Evolutionary conservation across 805 yeast species (phyloP), one percentile per base, ranked within the genome.

Genomic region (Schwanniomyces occidentalis): DNA sequence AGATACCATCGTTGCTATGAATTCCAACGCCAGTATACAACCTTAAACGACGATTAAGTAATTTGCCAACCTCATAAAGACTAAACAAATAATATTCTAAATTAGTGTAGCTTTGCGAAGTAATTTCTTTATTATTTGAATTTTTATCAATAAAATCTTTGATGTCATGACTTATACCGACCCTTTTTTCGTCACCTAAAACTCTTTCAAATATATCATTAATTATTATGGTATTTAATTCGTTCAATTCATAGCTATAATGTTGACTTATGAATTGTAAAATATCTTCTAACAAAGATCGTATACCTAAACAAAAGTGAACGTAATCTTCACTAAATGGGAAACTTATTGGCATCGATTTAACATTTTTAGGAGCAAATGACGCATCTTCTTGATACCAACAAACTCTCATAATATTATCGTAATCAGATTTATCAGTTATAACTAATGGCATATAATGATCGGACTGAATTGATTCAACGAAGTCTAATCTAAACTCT

Each of bases 321-420:
- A 95, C 90, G 51, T 88, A 90, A 40, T 88, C 79, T 37, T 85
- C 84, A 34, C 96, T 86, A 52, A 91, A 93, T 10, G 98, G 97
- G 34, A 68, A 66, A 6, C 63, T 58, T 2, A 91, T 62, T 0
- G 82, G 77, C 41, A 79, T 69, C 2, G 87, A 83, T 38, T 76
- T 76, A 6, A 53, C 60, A 44, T 51, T 58, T 32, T 54, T 52
- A 4, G 71, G 72, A 1, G 76, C 73, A 49, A 66, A 67, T 2
- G 63, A 53, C 10, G 73, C 73, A 35, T 67, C 73, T 3, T 75
- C 75, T 32, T 72, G 69, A 53, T 81, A 80, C 95, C 95, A 87
- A 42, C 87, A 75, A 2, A 80, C 72, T 16, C 69, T 70, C 39
- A 82, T 67, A 21, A 85, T 78, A 42, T 78, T 76, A 14, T 78